Percentiles rank a stretch among this genome's conserved stretches.
Conservation (phyloP, 2,329 filamentous ascomycete species). For the Xylaria sp. region DNA sequence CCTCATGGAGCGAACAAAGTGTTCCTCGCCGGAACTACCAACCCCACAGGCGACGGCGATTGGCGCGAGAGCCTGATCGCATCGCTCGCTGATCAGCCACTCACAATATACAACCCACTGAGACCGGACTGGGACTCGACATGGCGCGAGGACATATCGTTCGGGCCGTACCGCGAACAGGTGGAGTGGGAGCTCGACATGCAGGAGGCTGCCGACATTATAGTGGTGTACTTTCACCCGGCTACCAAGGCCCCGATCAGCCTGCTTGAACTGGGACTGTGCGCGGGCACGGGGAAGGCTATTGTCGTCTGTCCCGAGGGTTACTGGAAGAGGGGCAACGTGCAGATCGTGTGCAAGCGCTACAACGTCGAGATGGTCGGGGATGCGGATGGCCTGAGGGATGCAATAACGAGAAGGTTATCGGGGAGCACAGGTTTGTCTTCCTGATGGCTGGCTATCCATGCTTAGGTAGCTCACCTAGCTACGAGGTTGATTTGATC, state of each 20-base stretch:
- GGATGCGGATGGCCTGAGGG: constrained; percentile 55
- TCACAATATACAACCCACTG: constrained; percentile 69
- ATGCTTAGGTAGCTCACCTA: neutral
- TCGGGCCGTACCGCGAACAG: constrained; percentile 55
- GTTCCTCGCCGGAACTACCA: constrained; percentile 71
- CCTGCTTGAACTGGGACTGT: constrained; percentile 34
- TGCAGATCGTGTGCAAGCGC: constrained; percentile 65
- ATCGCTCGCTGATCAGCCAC: constrained; percentile 55
- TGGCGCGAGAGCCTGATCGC: constrained; percentile 63
- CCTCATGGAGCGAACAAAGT: constrained; percentile 51
- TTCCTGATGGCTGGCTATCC: neutral
- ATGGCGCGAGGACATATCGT: constrained; percentile 62
- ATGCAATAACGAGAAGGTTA: constrained; percentile 51
- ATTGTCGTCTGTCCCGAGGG: constrained; percentile 64
- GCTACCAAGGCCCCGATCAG: constrained; percentile 27
- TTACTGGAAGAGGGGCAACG: constrained; percentile 70
- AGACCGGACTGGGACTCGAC: constrained; percentile 66
- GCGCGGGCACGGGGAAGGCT: constrained; percentile 24
- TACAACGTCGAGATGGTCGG: constrained; percentile 59
- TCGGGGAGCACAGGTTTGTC: neutral
- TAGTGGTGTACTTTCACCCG: constrained; percentile 33
- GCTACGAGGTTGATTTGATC: neutral
- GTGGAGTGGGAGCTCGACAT: constrained; percentile 34
- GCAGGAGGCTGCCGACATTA: constrained; percentile 28
- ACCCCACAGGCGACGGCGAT: constrained; percentile 53